phyloP scores from a whole-genome alignment of 768 basidiomycete species.

The Amanita brunnescens region DNA sequence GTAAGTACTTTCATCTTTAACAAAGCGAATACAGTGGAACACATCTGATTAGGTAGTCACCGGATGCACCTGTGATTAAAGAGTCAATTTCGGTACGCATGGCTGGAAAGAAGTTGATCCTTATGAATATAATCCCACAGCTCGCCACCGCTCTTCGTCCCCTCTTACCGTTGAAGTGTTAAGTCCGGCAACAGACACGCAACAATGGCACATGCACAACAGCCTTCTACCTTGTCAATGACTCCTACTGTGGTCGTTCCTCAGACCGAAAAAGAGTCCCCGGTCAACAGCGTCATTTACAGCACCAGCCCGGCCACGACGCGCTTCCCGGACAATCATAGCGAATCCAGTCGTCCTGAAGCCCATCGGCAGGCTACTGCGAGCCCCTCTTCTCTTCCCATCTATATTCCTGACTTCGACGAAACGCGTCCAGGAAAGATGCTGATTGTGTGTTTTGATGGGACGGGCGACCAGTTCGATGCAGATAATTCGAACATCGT shows the following conservation, averaged over 20 bases:
- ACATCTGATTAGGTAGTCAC: too few species aligned
- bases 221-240: background rate
- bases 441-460: conserved; percentile 39
- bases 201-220: background rate
- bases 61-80: too few species aligned
- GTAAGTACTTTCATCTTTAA: too few species aligned
- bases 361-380: background rate
- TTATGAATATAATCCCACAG: too few species aligned
- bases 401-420: conserved; percentile 1
- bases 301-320: too few species aligned
- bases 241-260: background rate
- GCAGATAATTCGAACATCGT: conserved; percentile 42
- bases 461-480: conserved; percentile 34
- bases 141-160: too few species aligned
- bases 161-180: background rate
- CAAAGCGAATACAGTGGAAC: too few species aligned
- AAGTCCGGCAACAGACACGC: background rate
- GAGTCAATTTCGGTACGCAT: too few species aligned
- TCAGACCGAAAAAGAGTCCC: background rate
- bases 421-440: background rate
- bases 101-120: too few species aligned
- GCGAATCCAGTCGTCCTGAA: background rate
- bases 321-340: too few species aligned
- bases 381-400: background rate
- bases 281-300: too few species aligned